These are phyloP conservation scores for Phoenix roebelenii DNA, from an alignment of 176 grass and related monocot genomes.

Conservation along the genomic window DNA sequence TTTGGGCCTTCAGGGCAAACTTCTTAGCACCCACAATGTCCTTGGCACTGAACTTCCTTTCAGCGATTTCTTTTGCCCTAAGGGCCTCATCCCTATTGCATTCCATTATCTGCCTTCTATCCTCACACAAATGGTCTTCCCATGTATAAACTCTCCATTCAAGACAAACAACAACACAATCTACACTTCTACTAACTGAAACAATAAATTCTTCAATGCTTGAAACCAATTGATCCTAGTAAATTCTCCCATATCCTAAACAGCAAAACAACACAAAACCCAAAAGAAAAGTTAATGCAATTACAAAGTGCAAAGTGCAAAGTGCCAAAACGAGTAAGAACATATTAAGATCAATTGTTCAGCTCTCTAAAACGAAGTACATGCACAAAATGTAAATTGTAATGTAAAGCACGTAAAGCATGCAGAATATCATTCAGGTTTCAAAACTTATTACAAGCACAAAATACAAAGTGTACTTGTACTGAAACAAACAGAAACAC, in stretches of 20 bases:
- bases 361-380: too few relatives aligned
- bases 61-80: conserved; percentile 37
- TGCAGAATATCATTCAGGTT: too few relatives aligned
- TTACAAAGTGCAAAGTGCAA: background rate
- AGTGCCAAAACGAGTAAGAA: background rate
- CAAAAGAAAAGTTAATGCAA: background rate
- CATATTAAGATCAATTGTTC: too few relatives aligned
- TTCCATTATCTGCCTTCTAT: conserved; percentile 4
- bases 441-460: too few relatives aligned
- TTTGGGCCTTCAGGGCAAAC: conserved; percentile 55
- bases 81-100: conserved; percentile 42
- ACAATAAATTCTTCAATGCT: background rate
- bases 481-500: too few relatives aligned
- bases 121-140: too few relatives aligned
- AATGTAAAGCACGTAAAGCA: too few relatives aligned
- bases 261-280: background rate
- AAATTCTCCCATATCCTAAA: conserved; percentile 1
- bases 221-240: background rate
- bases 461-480: too few relatives aligned
- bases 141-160: too few relatives aligned
- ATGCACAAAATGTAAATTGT: too few relatives aligned
- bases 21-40: conserved; percentile 44
- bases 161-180: too few relatives aligned
- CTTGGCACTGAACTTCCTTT: conserved; percentile 38
- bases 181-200: background rate